These are phyloP conservation scores for Penicillium polonicum DNA, from an alignment of 2,329 filamentous ascomycete species.

Conservation along the genomic window DNA sequence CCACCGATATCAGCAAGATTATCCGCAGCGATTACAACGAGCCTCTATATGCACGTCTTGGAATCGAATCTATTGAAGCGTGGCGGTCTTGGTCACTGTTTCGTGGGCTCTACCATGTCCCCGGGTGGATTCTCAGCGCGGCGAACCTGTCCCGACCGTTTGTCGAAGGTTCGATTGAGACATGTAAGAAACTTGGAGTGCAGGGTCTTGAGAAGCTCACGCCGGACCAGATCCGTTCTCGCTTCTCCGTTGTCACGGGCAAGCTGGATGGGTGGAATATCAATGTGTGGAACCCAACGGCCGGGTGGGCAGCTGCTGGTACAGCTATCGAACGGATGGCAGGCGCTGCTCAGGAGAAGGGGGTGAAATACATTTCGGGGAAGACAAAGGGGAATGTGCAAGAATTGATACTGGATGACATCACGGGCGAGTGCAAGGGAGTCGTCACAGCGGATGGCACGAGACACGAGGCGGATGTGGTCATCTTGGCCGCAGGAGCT, in stretches of 20 bases:
- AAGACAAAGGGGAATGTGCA: slow-evolving; percentile 8
- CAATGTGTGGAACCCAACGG: slow-evolving; percentile 21
- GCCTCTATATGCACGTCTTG: slow-evolving; percentile 22
- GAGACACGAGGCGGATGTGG: slow-evolving; percentile 15
- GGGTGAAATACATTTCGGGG: slow-evolving; percentile 21
- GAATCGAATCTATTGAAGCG: slow-evolving; percentile 15
- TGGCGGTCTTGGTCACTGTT: slow-evolving; percentile 16
- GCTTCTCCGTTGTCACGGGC: slow-evolving; percentile 16
- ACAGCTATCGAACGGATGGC: slow-evolving; percentile 19
- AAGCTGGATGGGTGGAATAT: slow-evolving; percentile 22
- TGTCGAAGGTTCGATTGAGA: slow-evolving; percentile 19
- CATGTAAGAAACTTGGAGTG: slow-evolving; percentile 15
- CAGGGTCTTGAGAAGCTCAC: slow-evolving; percentile 15
- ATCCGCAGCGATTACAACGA: slow-evolving; percentile 24
- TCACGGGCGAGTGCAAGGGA: slow-evolving; percentile 8
- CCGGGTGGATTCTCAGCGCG: slow-evolving; percentile 20
- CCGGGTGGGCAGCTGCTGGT: slow-evolving; percentile 20
- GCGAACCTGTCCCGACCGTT: slow-evolving; percentile 18
- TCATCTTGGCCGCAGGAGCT: slow-evolving; percentile 20
- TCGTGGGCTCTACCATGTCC: slow-evolving; percentile 18
- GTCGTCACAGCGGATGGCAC: slow-evolving; percentile 15
- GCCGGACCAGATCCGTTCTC: slow-evolving; percentile 8
- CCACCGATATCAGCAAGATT: slow-evolving; percentile 24
- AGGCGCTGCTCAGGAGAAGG: slow-evolving; percentile 15
- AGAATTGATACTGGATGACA: slow-evolving; percentile 12